These are phyloP conservation scores for Austropuccinia psidii DNA, from an alignment of 1,284 basidiomycete species.

Conservation along the genomic window DNA sequence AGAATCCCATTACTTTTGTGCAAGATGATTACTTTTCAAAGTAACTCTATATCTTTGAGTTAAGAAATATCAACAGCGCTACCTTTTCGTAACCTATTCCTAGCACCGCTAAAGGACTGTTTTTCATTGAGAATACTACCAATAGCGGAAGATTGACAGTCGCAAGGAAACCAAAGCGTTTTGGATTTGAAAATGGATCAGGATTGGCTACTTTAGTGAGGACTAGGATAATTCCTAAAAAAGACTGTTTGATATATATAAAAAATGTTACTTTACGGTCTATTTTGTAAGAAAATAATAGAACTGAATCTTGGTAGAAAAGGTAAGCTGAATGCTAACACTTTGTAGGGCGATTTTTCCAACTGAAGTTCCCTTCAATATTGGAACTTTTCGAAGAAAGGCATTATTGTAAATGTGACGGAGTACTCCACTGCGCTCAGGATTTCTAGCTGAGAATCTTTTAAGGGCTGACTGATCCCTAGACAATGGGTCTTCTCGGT, in stretches of 20 bases:
- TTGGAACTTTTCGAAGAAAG: slow-evolving; percentile 31
- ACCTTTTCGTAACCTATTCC: slow-evolving; percentile 37
- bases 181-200: slow-evolving; percentile 7
- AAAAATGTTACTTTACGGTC: too few species aligned
- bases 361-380: not conserved
- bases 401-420: slow-evolving; percentile 26
- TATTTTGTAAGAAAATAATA: too few species aligned
- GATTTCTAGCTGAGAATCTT: not conserved
- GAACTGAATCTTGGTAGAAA: too few species aligned
- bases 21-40: not conserved
- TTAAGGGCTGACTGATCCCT: not conserved
- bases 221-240: slow-evolving; percentile 22
- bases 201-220: slow-evolving; percentile 17
- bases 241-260: not conserved
- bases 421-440: not conserved
- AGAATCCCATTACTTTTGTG: not conserved
- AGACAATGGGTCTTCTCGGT: not conserved
- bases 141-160: slow-evolving; percentile 10
- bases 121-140: slow-evolving; percentile 36
- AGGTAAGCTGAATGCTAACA: not conserved
- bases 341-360: slow-evolving; percentile 9
- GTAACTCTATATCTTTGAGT: not conserved
- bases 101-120: slow-evolving; percentile 17
- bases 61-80: not conserved
- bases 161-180: slow-evolving; percentile 24